A percentile compares a stretch with the other conserved stretches of the same genome.
These are phyloP conservation scores for Macrotyloma uniflorum DNA, from an alignment of 306 rosid species.

Conservation along the genomic window DNA sequence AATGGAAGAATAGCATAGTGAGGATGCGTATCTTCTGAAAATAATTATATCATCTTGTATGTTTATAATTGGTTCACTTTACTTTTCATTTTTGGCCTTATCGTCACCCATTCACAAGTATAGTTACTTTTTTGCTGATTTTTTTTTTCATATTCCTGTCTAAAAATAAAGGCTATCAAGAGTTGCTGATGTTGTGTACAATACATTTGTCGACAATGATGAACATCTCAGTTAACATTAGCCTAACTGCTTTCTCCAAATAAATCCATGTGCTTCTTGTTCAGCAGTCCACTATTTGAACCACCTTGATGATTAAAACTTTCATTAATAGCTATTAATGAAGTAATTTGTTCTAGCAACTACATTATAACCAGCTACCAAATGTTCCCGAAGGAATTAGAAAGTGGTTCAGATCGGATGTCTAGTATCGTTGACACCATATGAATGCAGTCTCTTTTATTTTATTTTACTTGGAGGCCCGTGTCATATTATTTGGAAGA, in stretches of 20 bases:
- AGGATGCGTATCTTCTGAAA: conserved; percentile 6
- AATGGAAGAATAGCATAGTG: conserved; percentile 20
- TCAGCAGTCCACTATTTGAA: not conserved
- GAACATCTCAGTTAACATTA: conserved; percentile 4
- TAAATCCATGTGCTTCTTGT: conserved; percentile 4
- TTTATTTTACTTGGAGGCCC: not conserved
- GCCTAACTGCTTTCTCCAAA: not conserved
- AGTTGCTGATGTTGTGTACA: conserved; percentile 10
- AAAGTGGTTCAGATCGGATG: not conserved
- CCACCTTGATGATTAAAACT: not conserved
- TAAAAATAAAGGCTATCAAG: conserved; percentile 10
- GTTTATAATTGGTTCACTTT: not conserved
- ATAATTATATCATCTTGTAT: not conserved
- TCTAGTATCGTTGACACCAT: not conserved
- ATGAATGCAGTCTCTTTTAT: not conserved
- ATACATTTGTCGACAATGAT: conserved; percentile 5
- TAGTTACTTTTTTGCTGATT: not conserved
- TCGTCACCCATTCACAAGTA: not conserved
- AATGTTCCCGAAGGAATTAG: conserved; percentile 6
- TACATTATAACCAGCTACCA: not conserved
- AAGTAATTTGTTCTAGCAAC: conserved; percentile 11
- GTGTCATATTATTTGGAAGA: conserved; percentile 8
- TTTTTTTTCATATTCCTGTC: not conserved
- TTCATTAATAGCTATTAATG: not conserved
- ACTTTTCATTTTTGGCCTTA: not conserved